Evolutionary conservation across 805 yeast genomes (phyloP).

Genomic region (Metschnikowia koreensis): DNA sequence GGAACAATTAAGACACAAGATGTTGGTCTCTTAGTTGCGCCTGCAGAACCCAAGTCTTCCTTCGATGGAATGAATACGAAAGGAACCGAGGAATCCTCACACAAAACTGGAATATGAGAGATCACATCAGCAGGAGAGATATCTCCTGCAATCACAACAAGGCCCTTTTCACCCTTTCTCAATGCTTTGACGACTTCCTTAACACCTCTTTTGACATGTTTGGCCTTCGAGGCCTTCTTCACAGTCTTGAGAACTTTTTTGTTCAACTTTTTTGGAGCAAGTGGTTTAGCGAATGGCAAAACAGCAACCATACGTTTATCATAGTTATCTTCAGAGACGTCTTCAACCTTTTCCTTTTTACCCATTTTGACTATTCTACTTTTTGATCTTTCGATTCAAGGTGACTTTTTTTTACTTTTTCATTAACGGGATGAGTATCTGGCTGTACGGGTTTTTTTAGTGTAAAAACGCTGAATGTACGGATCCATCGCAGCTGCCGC

Average conservation of each 20-base stretch:
- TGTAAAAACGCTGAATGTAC: not conserved
- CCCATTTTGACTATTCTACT: slow-evolving; percentile 27
- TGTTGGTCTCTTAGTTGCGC: slow-evolving; percentile 98
- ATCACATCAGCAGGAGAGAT: slow-evolving; percentile 97
- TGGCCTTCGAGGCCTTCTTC: slow-evolving; percentile 96
- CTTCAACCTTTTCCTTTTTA: slow-evolving; percentile 45
- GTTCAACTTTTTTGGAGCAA: slow-evolving; percentile 93
- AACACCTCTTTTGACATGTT: slow-evolving; percentile 97
- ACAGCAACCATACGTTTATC: slow-evolving; percentile 88
- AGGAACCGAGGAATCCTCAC: slow-evolving; percentile 93
- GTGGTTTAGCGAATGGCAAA: slow-evolving; percentile 88
- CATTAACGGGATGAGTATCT: slow-evolving; percentile 7
- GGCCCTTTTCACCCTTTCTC: slow-evolving; percentile 97
- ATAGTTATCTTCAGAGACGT: slow-evolving; percentile 70
- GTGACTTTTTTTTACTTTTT: slow-evolving; percentile 3
- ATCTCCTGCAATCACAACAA: slow-evolving; percentile 96
- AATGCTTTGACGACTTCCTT: slow-evolving; percentile 98
- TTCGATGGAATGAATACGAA: slow-evolving; percentile 93
- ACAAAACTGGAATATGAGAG: slow-evolving; percentile 94
- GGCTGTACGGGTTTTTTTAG: slow-evolving; percentile 9
- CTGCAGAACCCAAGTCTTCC: slow-evolving; percentile 98
- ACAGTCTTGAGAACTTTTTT: slow-evolving; percentile 94
- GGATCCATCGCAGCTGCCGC: not conserved
- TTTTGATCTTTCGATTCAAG: not conserved
- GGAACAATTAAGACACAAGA: slow-evolving; percentile 97